These are phyloP conservation scores for Vaccinium darrowii DNA, from an alignment of 148 eudicot species.

Conservation along the genomic window DNA sequence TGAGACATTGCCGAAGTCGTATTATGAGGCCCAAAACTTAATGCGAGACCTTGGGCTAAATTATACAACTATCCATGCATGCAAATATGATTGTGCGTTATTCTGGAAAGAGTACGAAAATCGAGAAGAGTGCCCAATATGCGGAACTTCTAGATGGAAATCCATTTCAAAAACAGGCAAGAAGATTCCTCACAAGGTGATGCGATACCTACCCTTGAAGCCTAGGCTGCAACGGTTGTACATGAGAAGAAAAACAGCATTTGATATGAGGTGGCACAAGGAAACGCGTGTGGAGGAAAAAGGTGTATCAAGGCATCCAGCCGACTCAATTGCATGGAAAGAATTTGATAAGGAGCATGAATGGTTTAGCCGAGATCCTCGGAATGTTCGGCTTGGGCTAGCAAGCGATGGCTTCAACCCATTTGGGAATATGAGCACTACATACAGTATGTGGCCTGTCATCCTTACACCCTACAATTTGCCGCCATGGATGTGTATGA, in stretches of 20 bases:
- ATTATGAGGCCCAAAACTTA: background rate
- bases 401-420: no score
- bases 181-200: background rate
- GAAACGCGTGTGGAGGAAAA: background rate
- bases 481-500: no score
- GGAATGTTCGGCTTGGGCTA: no score
- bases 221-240: background rate
- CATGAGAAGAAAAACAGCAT: background rate
- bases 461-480: no score
- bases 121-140: background rate
- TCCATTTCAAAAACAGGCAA: background rate
- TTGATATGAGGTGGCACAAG: background rate
- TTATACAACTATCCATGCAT: background rate
- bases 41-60: background rate
- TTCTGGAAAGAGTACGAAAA: slow-evolving; percentile 9
- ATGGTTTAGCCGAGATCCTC: no score
- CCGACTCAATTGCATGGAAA: background rate
- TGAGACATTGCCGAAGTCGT: no score
- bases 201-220: background rate
- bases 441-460: no score
- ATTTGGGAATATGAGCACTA: no score
- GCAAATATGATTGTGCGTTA: slow-evolving; percentile 12
- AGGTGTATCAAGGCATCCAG: background rate
- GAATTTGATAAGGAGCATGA: background rate
- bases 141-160: slow-evolving; percentile 5